Percentiles rank a stretch among this genome's conserved stretches.
phyloP scores from a whole-genome alignment of 2,329 filamentous ascomycete species.

The Penicillium sp. region DNA sequence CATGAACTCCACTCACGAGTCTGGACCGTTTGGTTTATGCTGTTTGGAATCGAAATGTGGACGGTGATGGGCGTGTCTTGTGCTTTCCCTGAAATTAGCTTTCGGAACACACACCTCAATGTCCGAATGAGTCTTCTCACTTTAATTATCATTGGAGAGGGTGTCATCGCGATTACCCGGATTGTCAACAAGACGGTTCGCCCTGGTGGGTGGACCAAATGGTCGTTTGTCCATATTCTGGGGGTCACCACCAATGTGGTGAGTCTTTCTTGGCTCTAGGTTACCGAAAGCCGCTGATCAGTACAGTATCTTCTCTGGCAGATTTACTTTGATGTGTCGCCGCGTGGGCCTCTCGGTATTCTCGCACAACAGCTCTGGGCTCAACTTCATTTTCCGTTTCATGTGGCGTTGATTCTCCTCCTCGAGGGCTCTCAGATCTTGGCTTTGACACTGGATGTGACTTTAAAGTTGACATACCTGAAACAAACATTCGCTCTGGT shows the following conservation, averaged over 20 bases:
- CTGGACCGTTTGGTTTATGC: constrained; percentile 52
- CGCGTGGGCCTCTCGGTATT: constrained; percentile 45
- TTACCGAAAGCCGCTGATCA: background rate
- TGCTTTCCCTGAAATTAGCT: constrained; percentile 52
- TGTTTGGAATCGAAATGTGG: constrained; percentile 50
- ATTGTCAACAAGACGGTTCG: constrained; percentile 49
- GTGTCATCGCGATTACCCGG: constrained; percentile 56
- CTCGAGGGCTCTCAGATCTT: constrained; percentile 59
- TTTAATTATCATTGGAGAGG: constrained; percentile 61
- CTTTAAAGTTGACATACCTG: constrained; percentile 39
- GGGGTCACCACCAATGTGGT: constrained; percentile 38
- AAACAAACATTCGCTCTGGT: constrained; percentile 36
- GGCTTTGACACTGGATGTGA: constrained; percentile 43
- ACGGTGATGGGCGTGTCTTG: constrained; percentile 51
- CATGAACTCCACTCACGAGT: constrained; percentile 25
- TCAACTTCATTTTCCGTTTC: constrained; percentile 56
- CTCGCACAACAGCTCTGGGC: constrained; percentile 53
- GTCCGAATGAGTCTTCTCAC: constrained; percentile 60
- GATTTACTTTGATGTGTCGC: constrained; percentile 55
- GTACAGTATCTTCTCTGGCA: constrained; percentile 57
- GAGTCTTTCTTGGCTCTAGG: constrained; percentile 6
- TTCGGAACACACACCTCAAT: constrained; percentile 58
- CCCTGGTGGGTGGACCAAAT: constrained; percentile 37
- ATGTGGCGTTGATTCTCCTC: constrained; percentile 58
- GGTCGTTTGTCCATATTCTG: constrained; percentile 37